Evolutionary conservation across 1,284 basidiomycete genomes (phyloP).

Genomic region (Lentinula novae-zelandiae): DNA sequence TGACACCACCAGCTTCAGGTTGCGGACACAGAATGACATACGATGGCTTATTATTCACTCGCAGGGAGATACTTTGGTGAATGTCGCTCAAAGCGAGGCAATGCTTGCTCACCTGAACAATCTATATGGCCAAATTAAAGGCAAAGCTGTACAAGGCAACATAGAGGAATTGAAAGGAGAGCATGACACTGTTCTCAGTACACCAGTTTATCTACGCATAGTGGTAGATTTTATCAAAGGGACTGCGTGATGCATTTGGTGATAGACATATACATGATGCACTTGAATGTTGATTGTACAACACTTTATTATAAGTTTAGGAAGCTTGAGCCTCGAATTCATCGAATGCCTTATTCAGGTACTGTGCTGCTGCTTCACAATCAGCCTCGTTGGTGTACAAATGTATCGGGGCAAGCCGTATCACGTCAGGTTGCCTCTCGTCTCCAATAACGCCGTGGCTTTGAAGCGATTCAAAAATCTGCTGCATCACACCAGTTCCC

Average conservation of each 20-base stretch:
- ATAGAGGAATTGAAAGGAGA: conserved; percentile 44
- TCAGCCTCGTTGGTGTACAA: conserved; percentile 84
- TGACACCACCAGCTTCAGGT: conserved; percentile 41
- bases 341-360: conserved; percentile 57
- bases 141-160: conserved; percentile 33
- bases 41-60: conserved; percentile 75
- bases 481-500: conserved; percentile 65
- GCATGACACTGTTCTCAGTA: conserved; percentile 54
- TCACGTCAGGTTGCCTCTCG: conserved; percentile 86
- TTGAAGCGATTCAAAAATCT: conserved; percentile 59
- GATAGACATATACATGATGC: not conserved
- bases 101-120: conserved; percentile 52
- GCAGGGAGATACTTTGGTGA: conserved; percentile 62
- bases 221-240: conserved; percentile 38
- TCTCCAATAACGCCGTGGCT: conserved; percentile 83
- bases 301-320: too few relatives aligned
- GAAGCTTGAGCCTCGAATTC: conserved; percentile 1
- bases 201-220: conserved; percentile 44
- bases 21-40: conserved; percentile 32
- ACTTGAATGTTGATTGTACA: not conserved
- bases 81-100: conserved; percentile 54
- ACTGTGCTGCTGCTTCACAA: conserved; percentile 63
- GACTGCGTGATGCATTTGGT: not conserved
- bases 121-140: conserved; percentile 25
- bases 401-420: conserved; percentile 80